Conservation (phyloP, 2,329 filamentous ascomycete species). For the Xenoacremonium recifei region DNA sequence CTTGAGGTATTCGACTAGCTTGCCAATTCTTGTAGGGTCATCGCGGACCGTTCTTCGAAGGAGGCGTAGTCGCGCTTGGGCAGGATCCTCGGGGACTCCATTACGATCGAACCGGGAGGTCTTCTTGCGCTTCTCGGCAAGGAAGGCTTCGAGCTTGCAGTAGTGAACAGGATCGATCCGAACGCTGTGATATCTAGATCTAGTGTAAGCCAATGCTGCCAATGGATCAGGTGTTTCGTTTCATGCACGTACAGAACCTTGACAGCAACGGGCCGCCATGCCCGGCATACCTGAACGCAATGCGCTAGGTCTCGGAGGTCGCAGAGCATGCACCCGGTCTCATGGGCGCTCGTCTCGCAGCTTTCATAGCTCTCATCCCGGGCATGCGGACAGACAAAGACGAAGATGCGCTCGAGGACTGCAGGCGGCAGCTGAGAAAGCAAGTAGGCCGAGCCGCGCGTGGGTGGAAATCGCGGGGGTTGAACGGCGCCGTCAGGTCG, state of each 20-base stretch:
- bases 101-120: slow-evolving; percentile 72
- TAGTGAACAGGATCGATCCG: slow-evolving; percentile 95
- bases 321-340: slow-evolving; percentile 88
- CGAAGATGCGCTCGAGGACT: slow-evolving; percentile 77
- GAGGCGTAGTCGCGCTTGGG: slow-evolving; percentile 71
- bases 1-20: slow-evolving; percentile 76
- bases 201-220: too few species aligned
- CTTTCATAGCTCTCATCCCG: slow-evolving; percentile 75
- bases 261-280: slow-evolving; percentile 61
- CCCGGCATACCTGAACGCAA: slow-evolving; percentile 70
- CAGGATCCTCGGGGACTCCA: slow-evolving; percentile 76
- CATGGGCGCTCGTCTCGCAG: slow-evolving; percentile 76
- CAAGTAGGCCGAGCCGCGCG: slow-evolving; percentile 38
- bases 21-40: slow-evolving; percentile 65
- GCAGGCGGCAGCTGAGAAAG: slow-evolving; percentile 60
- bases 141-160: slow-evolving; percentile 79
- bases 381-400: slow-evolving; percentile 79
- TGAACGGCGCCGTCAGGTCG: slow-evolving; percentile 25
- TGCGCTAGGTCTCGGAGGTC: slow-evolving; percentile 85
- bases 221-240: too few species aligned
- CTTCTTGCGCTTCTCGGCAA: slow-evolving; percentile 76
- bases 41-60: slow-evolving; percentile 81
- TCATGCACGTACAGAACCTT: slow-evolving; percentile 58
- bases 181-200: slow-evolving; percentile 75
- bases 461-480: slow-evolving; percentile 35